phyloP scores from a whole-genome alignment of 1,284 basidiomycete genomes.

The Neotropicomus parvogracilis region DNA sequence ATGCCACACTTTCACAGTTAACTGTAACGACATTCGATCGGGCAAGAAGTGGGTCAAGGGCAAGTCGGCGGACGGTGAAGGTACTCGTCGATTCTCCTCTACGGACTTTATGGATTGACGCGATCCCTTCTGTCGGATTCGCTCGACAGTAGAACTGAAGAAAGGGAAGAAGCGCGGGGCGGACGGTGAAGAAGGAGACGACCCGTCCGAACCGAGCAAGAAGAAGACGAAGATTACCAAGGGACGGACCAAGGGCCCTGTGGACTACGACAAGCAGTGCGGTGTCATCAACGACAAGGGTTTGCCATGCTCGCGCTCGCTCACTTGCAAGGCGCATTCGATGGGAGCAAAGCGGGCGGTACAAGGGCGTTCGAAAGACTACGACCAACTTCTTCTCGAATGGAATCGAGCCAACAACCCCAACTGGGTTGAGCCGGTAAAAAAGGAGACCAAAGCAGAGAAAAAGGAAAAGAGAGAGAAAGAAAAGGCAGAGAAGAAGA shows the following conservation, averaged over 20 bases:
- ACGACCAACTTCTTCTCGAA: constrained; percentile 86
- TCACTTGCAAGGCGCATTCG: constrained; percentile 97
- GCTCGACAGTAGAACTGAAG: constrained; percentile 28
- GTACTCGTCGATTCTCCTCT: constrained; percentile 30
- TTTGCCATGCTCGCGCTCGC: constrained; percentile 90
- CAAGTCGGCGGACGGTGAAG: constrained; percentile 42
- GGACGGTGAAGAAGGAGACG: constrained; percentile 58
- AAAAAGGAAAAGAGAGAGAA: constrained; percentile 75
- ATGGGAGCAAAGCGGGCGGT: constrained; percentile 97
- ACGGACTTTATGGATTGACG: constrained; percentile 12
- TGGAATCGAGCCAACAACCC: constrained; percentile 94
- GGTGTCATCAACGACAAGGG: constrained; percentile 98
- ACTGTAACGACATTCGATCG: constrained; percentile 32
- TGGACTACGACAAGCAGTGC: constrained; percentile 91
- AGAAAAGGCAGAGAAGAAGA: constrained; percentile 76
- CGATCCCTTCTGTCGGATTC: background rate
- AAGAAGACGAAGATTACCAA: constrained; percentile 79
- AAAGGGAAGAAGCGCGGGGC: constrained; percentile 70
- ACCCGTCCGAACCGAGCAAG: constrained; percentile 57
- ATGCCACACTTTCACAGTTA: constrained; percentile 22
- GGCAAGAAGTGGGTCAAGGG: constrained; percentile 35
- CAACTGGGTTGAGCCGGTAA: constrained; percentile 90
- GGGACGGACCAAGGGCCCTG: constrained; percentile 76
- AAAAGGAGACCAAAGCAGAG: constrained; percentile 77
- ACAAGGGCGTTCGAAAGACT: constrained; percentile 78